phyloP scores from a whole-genome alignment of 192 early-diverging fungal species.

The Allomyces macrogynus region DNA sequence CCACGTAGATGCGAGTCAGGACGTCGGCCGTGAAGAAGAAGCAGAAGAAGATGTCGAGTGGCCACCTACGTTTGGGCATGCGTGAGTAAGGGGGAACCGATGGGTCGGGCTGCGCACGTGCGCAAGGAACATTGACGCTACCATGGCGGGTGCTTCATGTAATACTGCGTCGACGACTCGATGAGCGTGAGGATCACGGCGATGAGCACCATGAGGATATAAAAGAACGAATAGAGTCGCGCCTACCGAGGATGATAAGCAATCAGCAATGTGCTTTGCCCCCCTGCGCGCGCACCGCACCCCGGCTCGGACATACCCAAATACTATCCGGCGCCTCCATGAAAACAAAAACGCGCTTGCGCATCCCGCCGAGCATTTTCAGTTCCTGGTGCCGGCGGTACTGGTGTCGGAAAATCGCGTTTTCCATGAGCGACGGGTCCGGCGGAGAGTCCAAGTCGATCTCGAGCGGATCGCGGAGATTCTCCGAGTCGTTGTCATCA shows the following conservation, averaged over 20 bases:
- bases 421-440: not conserved
- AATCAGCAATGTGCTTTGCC: not conserved
- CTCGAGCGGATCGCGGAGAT: not conserved
- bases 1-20: not conserved
- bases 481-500: not conserved
- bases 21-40: not conserved
- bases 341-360: not conserved
- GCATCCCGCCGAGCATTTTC: not conserved
- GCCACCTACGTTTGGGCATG: not conserved
- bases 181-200: not conserved
- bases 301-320: not conserved
- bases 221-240: not conserved
- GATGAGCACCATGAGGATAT: not conserved
- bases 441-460: not conserved
- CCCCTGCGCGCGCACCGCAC: no score
- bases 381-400: not conserved
- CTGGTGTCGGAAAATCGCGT: not conserved
- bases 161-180: not conserved
- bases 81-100: no score
- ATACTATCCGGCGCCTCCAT: not conserved
- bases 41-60: not conserved
- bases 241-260: not conserved
- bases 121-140: not conserved
- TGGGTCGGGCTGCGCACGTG: no score
- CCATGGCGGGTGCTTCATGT: not conserved